Percentiles rank a stretch among this genome's conserved stretches.
These are phyloP conservation scores for Begonia loranthoides DNA, from an alignment of 306 rosid genomes.

Conservation along the genomic window DNA sequence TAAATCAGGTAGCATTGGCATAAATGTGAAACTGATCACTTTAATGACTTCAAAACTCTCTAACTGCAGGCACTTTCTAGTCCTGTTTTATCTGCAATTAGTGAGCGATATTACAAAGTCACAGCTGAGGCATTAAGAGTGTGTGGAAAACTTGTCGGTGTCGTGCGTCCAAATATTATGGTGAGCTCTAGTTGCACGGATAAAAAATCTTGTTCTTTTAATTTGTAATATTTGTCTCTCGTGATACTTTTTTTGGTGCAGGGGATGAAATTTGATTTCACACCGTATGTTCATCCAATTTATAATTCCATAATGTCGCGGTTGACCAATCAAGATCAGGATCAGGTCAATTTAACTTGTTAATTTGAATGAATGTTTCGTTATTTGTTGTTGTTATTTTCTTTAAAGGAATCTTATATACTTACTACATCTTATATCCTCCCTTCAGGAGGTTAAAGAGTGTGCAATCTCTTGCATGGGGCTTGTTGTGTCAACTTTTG, in stretches of 20 bases:
- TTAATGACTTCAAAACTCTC: slow-evolving; percentile 1
- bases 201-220: background rate
- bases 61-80: slow-evolving; percentile 75
- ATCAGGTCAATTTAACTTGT: slow-evolving; percentile 57
- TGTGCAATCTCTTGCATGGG: slow-evolving; percentile 99
- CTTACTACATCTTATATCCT: background rate
- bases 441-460: slow-evolving; percentile 88
- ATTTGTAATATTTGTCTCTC: background rate
- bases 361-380: background rate
- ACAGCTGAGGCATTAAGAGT: slow-evolving; percentile 98
- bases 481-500: slow-evolving; percentile 91
- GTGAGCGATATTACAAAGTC: slow-evolving; percentile 98
- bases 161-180: slow-evolving; percentile 81
- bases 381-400: slow-evolving; percentile 6
- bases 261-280: slow-evolving; percentile 73
- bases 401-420: too few relatives aligned
- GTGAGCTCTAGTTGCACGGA: slow-evolving; percentile 21
- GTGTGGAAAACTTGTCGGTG: slow-evolving; percentile 91
- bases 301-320: slow-evolving; percentile 93
- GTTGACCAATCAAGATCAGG: slow-evolving; percentile 98
- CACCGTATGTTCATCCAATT: slow-evolving; percentile 76
- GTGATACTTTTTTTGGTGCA: slow-evolving; percentile 18
- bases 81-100: slow-evolving; percentile 92
- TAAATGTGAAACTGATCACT: slow-evolving; percentile 1
- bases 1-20: background rate